phyloP scores from a whole-genome alignment of 148 eudicot species.

The Oxyria digyna region DNA sequence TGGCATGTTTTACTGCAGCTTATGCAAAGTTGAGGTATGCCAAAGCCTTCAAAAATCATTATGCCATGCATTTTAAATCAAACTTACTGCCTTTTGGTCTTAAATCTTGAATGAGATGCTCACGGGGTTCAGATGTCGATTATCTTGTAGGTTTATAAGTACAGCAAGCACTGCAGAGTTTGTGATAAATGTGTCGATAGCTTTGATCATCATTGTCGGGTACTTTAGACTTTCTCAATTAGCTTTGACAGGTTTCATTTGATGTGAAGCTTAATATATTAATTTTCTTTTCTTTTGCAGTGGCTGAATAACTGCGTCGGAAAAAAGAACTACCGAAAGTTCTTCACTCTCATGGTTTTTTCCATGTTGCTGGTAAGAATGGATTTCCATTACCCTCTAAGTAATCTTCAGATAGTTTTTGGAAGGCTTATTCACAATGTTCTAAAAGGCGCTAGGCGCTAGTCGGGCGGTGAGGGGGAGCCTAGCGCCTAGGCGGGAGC shows the following conservation, averaged over 20 bases:
- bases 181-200: conserved; percentile 92
- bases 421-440: background rate
- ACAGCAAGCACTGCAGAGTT: conserved; percentile 98
- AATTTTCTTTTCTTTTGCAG: conserved; percentile 18
- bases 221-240: conserved; percentile 15
- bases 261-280: background rate
- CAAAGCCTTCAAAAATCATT: background rate
- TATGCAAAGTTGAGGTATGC: conserved; percentile 93
- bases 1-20: conserved; percentile 98
- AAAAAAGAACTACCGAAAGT: conserved; percentile 73
- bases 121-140: conserved; percentile 7
- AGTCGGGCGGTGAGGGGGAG: no score
- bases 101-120: background rate
- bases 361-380: conserved; percentile 70
- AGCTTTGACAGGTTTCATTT: conserved; percentile 4
- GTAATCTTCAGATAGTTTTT: background rate
- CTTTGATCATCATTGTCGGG: conserved; percentile 99
- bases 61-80: background rate
- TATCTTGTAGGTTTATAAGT: conserved; percentile 74
- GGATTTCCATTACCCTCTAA: conserved; percentile 6
- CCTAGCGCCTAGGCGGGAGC: no score
- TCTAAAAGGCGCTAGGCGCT: no score
- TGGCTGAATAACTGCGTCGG: conserved; percentile 61
- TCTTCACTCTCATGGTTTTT: conserved; percentile 87
- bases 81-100: no score